Evolutionary conservation across 371 early-diverging fungal species (phyloP).

Genomic region (Capillidium heterosporum): DNA sequence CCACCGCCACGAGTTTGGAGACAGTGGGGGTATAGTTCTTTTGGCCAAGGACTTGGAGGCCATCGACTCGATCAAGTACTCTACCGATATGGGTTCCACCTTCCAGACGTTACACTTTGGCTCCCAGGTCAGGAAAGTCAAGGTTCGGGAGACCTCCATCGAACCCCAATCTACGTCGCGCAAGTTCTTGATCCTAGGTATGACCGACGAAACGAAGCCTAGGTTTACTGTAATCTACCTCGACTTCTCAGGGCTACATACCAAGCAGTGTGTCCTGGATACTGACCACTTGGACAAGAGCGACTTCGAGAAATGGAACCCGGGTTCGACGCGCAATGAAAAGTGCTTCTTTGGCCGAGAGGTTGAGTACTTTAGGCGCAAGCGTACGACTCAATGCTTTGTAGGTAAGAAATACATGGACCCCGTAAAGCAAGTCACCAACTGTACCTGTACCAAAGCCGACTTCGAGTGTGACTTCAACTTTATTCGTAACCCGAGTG

Average conservation of each 20-base stretch:
- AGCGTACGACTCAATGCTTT: slow-evolving; percentile 49
- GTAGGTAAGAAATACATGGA: slow-evolving; percentile 53
- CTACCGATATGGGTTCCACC: slow-evolving; percentile 35
- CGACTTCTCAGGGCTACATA: slow-evolving; percentile 55
- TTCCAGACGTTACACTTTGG: slow-evolving; percentile 37
- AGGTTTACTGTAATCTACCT: slow-evolving; percentile 37
- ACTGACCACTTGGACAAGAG: slow-evolving; percentile 18
- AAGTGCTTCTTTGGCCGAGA: slow-evolving; percentile 7
- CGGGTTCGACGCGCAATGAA: slow-evolving; percentile 23
- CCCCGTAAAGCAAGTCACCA: slow-evolving; percentile 26
- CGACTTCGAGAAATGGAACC: slow-evolving; percentile 67
- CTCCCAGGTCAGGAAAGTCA: slow-evolving; percentile 21
- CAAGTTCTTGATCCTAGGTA: slow-evolving; percentile 46
- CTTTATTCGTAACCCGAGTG: slow-evolving; percentile 34
- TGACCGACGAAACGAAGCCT: slow-evolving; percentile 11
- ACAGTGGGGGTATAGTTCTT: slow-evolving; percentile 57
- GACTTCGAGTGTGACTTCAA: slow-evolving; percentile 88
- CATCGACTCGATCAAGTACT: slow-evolving; percentile 39
- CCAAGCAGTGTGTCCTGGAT: slow-evolving; percentile 28
- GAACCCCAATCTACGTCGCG: slow-evolving; percentile 52
- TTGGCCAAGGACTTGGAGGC: slow-evolving; percentile 54
- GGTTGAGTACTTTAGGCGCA: slow-evolving; percentile 61
- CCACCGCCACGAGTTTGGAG: slow-evolving; percentile 70
- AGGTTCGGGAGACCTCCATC: slow-evolving; percentile 42
- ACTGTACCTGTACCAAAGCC: slow-evolving; percentile 53